A percentile compares a stretch with the other conserved stretches of the same genome.
phyloP scores from a whole-genome alignment of 116 monocot genomes.

The Dioscorea cayenensis region DNA sequence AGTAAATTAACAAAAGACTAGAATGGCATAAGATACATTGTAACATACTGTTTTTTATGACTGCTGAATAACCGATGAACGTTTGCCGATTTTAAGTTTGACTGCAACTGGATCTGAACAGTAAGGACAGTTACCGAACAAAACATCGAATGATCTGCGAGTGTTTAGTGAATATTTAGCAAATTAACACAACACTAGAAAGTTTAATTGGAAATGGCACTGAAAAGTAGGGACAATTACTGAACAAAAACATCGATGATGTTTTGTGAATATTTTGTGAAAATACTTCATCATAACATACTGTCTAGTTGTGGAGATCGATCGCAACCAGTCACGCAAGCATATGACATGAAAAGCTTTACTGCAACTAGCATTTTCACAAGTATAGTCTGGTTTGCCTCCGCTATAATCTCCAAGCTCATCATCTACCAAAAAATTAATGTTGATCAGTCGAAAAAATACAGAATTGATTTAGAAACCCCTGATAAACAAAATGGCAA shows the following conservation, averaged over 20 bases:
- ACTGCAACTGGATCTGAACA: slow-evolving; percentile 85
- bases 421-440: slow-evolving; percentile 39
- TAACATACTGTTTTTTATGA: not conserved
- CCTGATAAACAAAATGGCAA: not conserved
- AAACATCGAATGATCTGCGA: slow-evolving; percentile 79
- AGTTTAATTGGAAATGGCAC: slow-evolving; percentile 74
- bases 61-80: too few relatives aligned
- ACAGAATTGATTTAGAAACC: not conserved
- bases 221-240: slow-evolving; percentile 81
- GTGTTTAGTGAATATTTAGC: not conserved
- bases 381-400: slow-evolving; percentile 50
- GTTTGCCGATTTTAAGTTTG: slow-evolving; percentile 23
- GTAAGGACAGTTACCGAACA: slow-evolving; percentile 88
- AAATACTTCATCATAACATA: slow-evolving; percentile 19
- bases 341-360: slow-evolving; percentile 72
- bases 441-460: not conserved
- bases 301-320: slow-evolving; percentile 90
- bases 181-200: not conserved
- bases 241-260: slow-evolving; percentile 79
- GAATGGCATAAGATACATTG: not conserved
- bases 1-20: not conserved
- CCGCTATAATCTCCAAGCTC: slow-evolving; percentile 60
- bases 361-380: slow-evolving; percentile 74
- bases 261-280: slow-evolving; percentile 29
- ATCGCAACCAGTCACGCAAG: slow-evolving; percentile 80